Percentiles rank a stretch among this genome's conserved stretches.
These are phyloP conservation scores for Bolboschoenus planiculmis DNA, from an alignment of 176 grass and related monocot genomes.

Conservation along the genomic window DNA sequence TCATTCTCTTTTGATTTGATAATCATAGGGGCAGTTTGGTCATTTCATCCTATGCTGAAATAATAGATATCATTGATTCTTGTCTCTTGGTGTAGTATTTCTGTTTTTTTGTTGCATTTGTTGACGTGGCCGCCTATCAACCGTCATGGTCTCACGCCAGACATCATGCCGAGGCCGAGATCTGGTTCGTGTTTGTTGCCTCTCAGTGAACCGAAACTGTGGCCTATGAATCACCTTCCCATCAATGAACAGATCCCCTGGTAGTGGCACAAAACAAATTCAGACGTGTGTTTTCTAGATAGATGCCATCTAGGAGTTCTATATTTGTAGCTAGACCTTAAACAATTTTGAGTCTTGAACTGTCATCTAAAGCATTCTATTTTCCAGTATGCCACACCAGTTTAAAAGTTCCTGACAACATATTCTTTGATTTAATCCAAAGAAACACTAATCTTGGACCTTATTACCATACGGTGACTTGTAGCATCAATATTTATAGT, in stretches of 20 bases:
- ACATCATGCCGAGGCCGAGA: conserved; percentile 59
- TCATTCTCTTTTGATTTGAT: background rate
- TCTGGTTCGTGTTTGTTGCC: conserved; percentile 60
- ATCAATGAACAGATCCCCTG: conserved; percentile 82
- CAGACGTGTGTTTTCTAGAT: background rate
- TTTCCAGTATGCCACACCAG: background rate
- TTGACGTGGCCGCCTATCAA: conserved; percentile 36
- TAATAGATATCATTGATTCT: background rate
- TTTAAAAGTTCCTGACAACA: background rate
- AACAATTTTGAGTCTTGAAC: background rate
- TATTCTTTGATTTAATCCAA: background rate
- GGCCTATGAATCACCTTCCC: conserved; percentile 78
- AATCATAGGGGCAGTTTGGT: background rate
- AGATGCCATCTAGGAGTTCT: background rate
- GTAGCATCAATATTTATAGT: background rate
- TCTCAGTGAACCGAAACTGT: conserved; percentile 66
- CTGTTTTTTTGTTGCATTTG: background rate
- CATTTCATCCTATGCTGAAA: background rate
- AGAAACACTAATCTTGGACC: background rate
- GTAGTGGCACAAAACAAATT: conserved; percentile 14
- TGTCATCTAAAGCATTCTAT: background rate
- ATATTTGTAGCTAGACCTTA: background rate
- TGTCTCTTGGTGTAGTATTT: background rate
- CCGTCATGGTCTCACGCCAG: conserved; percentile 53
- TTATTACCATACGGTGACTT: background rate